A percentile compares a stretch with the other conserved stretches of the same genome.
These are phyloP conservation scores for Lunularia cruciata DNA, from an alignment of 225 moss, liverwort and hornwort genomes.

Conservation along the genomic window DNA sequence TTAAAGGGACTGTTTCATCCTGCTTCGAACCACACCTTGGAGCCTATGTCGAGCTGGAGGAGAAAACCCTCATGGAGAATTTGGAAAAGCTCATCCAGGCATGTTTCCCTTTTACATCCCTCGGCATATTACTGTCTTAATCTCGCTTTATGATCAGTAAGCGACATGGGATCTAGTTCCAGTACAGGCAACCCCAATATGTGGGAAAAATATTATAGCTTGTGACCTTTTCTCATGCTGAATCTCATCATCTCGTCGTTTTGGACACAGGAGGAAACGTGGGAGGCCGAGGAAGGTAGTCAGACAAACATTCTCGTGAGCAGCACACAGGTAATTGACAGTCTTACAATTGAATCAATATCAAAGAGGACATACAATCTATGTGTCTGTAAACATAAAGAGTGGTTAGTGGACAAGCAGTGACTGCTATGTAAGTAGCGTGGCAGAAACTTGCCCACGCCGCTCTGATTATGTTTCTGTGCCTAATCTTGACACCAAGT, in stretches of 20 bases:
- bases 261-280: constrained; percentile 80
- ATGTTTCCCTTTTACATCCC: constrained; percentile 1
- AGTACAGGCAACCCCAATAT: no score
- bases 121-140: background rate
- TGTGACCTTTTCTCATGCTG: no score
- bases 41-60: constrained; percentile 94
- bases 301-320: constrained; percentile 82
- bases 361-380: background rate
- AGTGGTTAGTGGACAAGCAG: no score
- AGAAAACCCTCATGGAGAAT: constrained; percentile 90
- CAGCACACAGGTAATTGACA: constrained; percentile 76
- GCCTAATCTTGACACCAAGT: no score
- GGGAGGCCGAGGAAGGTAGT: constrained; percentile 97
- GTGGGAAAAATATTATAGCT: no score
- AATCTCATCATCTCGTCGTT: no score
- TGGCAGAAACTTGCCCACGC: no score
- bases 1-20: constrained; percentile 94
- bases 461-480: no score
- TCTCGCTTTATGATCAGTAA: constrained; percentile 1
- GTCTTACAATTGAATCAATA: background rate
- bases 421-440: no score
- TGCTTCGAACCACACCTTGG: constrained; percentile 96
- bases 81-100: constrained; percentile 87
- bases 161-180: no score
- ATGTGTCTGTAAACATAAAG: no score